Evolutionary conservation across 2,329 filamentous ascomycete genomes (phyloP), one percentile per base, ranked within the genome.

Genomic region (Alternaria triticina): DNA sequence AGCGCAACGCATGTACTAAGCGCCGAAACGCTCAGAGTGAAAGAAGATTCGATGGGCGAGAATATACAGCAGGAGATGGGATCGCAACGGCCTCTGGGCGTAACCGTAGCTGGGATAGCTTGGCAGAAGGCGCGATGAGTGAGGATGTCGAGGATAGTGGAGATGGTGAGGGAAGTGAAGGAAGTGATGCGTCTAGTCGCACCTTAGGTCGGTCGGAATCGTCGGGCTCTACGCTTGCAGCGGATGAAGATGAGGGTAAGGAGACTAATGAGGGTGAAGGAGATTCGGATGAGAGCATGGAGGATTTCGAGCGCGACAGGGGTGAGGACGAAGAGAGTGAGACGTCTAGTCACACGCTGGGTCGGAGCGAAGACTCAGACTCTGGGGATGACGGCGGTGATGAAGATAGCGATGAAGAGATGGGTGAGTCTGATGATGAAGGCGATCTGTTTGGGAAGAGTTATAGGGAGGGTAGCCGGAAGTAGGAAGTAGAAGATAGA

Each of bases 1-100:
- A 8, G 5, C 22, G 28, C 12, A 22, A 23, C 17, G 28, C 17
- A 36, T 10, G 5, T 36, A 36, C 17, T 1, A 23, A 33, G 9
- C 13, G 28, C 4, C n/a, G 36, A 6, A 40, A 40, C 36, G n/a
- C 1, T 17, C 8, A 0, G 1, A 17, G n/a, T 10, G 36, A 40
- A 40, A 2, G 15, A n/a, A 13, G 2, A 4, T 0, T 7, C 0
- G 13, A 36, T 0, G 33, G 3, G 15, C 13, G 8, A n/a, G 0
- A 36, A 0, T 0, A 9, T 0, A 1, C 17, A 33, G 0, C 6
- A 22, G 17, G 4, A 17, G 2, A 23, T 0, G 17, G 11, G 9
- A 1, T 50, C 4, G 10, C 25, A 10, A 2, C 46, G 8, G 11
- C 15, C 15, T 40, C 15, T 10, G 33, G 8, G 15, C 33, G 15